Percentiles rank a stretch among this genome's conserved stretches.
Conservation (phyloP, 2,329 filamentous ascomycete species). For the Mollisia scopiformis region DNA sequence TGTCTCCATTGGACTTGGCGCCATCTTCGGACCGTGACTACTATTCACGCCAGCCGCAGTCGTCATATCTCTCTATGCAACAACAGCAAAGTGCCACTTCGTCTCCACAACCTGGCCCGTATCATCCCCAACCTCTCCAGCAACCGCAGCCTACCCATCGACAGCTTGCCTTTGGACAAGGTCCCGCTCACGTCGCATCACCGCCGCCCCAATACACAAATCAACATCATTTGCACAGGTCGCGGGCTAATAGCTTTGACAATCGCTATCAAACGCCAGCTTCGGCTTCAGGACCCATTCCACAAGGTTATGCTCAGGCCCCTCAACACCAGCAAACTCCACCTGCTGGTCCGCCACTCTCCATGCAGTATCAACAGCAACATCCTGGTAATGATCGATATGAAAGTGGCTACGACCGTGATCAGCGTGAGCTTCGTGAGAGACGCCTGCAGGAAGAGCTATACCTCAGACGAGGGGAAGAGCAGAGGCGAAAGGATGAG, state of each 20-base stretch:
- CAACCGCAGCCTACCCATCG: slow-evolving; percentile 30
- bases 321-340: neutral
- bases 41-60: slow-evolving; percentile 32
- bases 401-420: neutral
- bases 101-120: slow-evolving; percentile 32
- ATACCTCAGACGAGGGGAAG: neutral
- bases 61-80: slow-evolving; percentile 29
- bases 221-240: slow-evolving; percentile 31
- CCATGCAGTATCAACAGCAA: slow-evolving; percentile 2
- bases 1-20: slow-evolving; percentile 33
- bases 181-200: slow-evolving; percentile 29
- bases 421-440: too few species aligned
- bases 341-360: neutral
- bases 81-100: slow-evolving; percentile 30
- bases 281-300: slow-evolving; percentile 3
- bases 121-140: slow-evolving; percentile 28
- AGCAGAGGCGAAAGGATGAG: neutral
- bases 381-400: neutral
- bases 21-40: slow-evolving; percentile 36
- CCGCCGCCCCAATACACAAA: slow-evolving; percentile 29
- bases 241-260: slow-evolving; percentile 36
- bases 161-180: slow-evolving; percentile 33
- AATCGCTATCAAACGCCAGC: slow-evolving; percentile 24
- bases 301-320: neutral
- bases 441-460: neutral